Evolutionary conservation across 768 basidiomycete genomes (phyloP), one percentile per base, ranked within the genome.

Genomic region (Suillus discolor): DNA sequence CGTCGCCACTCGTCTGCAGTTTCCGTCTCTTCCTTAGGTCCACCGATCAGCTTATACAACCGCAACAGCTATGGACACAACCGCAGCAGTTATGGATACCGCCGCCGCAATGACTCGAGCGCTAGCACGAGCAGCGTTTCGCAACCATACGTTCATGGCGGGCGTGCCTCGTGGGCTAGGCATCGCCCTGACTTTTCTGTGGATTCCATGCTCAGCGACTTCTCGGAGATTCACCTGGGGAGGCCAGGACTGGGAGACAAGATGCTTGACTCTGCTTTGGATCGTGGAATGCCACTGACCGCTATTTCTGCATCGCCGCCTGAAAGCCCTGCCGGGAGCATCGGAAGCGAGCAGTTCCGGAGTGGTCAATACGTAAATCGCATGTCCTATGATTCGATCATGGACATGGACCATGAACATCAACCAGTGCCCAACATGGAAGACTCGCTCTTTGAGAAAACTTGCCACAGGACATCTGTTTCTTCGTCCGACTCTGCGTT

Each of bases 201-300:
- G 1, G 92, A 93, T 67, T 93, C 92, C 0, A 74, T 86, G 39
- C 75, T 82, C 71, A 93, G 89, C 69, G 87, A 90, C 55, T 85
- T 84, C 67, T 88, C 90, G 12, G 81, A 77, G 4, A 75, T 80
- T 68, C 79, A 83, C n/a, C 75, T 90, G 0, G 87, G 83, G 2
- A 84, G 92, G 12, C 93, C 93, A 2, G 91, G 88, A 3, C 73
- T 94, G 4, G 92, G 93, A 1, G 93, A 94, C 75, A 94, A 93
- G 83, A 94, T 94, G 93, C 91, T 94, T 67, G 88, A 90, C 44
- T 87, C 82, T 39, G 83, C 77, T 15, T 74, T 69, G 8, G 86
- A 85, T 42, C 82, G 80, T 57, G 84, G 82, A 2, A 81, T 84
- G 66, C 85, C 89, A 0, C 80, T 93, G 34, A 73, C 81, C 0